These are phyloP conservation scores for Infundibulicybe gibba DNA, from an alignment of 768 basidiomycete species.

Conservation along the genomic window DNA sequence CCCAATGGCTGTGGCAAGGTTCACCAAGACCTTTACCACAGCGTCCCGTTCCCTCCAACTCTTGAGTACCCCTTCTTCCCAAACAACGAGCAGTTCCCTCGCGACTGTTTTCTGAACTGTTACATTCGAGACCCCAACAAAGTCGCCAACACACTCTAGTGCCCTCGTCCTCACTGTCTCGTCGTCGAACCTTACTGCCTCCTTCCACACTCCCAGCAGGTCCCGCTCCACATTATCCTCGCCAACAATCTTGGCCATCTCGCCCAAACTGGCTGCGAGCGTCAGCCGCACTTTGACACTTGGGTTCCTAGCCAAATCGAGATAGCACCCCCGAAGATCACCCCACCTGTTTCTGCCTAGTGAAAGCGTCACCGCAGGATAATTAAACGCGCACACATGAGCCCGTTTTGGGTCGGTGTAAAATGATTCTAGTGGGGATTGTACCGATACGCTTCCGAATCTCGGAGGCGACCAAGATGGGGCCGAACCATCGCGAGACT, in stretches of 20 bases:
- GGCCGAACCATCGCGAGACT: conserved; percentile 3
- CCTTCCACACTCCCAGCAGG: conserved; percentile 71
- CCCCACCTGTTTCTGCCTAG: conserved; percentile 75
- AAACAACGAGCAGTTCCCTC: conserved; percentile 42
- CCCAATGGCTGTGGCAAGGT: conserved; percentile 39
- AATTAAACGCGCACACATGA: conserved; percentile 84
- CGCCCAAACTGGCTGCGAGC: conserved; percentile 85
- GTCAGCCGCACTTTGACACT: conserved; percentile 69
- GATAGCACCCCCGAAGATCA: conserved; percentile 66
- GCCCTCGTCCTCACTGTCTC: conserved; percentile 75
- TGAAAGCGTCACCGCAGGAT: conserved; percentile 85
- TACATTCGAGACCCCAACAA: conserved; percentile 50
- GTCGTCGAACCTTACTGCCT: conserved; percentile 47
- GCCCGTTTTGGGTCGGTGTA: conserved; percentile 68
- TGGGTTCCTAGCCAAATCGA: conserved; percentile 56
- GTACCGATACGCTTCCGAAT: neutral
- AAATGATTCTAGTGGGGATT: conserved; percentile 35
- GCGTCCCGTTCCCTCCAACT: conserved; percentile 82
- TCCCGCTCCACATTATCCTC: conserved; percentile 62
- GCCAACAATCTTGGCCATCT: conserved; percentile 84
- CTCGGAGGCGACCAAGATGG: neutral
- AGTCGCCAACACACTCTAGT: conserved; percentile 58
- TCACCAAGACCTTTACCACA: conserved; percentile 53
- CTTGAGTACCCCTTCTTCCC: conserved; percentile 54
- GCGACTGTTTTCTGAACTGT: conserved; percentile 44